Evolutionary conservation across 768 basidiomycete species (phyloP).

Genomic region (Guyanaporus albipodus): DNA sequence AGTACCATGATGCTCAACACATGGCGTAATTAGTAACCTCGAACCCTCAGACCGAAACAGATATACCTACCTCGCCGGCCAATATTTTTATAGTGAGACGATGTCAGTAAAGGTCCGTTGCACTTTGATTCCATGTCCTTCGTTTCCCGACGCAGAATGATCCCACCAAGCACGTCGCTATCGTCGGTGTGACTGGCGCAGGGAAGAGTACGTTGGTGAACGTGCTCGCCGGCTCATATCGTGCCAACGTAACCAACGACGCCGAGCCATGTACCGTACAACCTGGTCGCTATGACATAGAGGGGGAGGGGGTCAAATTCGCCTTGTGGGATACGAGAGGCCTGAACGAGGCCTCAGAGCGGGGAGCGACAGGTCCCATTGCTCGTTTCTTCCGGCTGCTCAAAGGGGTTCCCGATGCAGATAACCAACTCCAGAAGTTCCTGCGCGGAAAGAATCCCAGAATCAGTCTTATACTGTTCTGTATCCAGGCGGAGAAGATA

Average conservation of each 20-base stretch:
- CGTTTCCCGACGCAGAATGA: neutral
- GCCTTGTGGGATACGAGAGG: constrained; percentile 15
- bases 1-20: neutral
- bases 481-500: constrained; percentile 11
- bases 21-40: neutral
- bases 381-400: constrained; percentile 5
- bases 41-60: neutral
- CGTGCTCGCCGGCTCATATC: constrained; percentile 1
- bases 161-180: constrained; percentile 9
- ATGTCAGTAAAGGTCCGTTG: constrained; percentile 5
- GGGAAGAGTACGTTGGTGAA: constrained; percentile 19
- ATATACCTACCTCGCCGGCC: too few relatives aligned
- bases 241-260: constrained; percentile 7
- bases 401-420: constrained; percentile 5
- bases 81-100: neutral
- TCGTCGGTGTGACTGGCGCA: constrained; percentile 13
- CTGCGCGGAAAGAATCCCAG: constrained; percentile 8
- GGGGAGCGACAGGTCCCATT: neutral
- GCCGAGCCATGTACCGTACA: constrained; percentile 1
- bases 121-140: neutral
- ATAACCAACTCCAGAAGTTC: constrained; percentile 8
- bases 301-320: neutral
- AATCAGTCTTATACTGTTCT: constrained; percentile 11
- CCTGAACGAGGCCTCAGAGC: constrained; percentile 6
- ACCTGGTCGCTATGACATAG: neutral